Base-by-base conservation (phyloP, 768 basidiomycete species). In the Pleurotus salmoneostramineus region DNA sequence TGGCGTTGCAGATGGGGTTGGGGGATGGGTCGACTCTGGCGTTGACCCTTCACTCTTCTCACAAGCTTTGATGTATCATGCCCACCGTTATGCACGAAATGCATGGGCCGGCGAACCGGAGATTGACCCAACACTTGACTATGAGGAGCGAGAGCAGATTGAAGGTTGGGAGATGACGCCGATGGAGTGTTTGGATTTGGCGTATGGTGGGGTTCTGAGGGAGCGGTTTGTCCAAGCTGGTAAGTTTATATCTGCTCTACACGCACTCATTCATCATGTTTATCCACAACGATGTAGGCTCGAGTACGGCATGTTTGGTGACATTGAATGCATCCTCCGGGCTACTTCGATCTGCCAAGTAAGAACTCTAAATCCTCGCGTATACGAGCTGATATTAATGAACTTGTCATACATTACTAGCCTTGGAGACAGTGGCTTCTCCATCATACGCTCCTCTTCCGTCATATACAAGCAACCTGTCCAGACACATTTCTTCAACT, bases 1-100 rank as follows among this genome's bases (percentile, higher is more conserved):
- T 55, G 93, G 92, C 37, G 83, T 97, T 4, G 91, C 94, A 40
- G 95, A 98, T 64, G 95, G 95, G 15, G 94, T 97, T 3, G 94
- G 94, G 1, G 94, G 95, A 15, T 98, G 95, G 95, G 81, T 83
- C 49, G 83, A 87, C 37, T 82, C 83, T 31, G 89, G 92, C 12
- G 82, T 92, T 54, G 93, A 97, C 71, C 93, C 93, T 0, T 87
- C 93, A 0, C 74, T 95, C 46, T 98, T 95, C 74, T 87, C 93
- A 1, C 95, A 97, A 72, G 83, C 91, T 0, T 75, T 98, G 51
- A 94, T 95, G 90, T 95, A 87, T 70, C 87, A 91, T 70, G 85
- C 91, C 2, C 83, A 88, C 68, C 80, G 83, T 47, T 89, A 87
- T 67, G 83, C 87, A 8, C 79, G 80, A 60, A 81, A 76, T 60